Conservation (phyloP, 768 basidiomycete genomes). For the Fibroporia radiculosa region DNA sequence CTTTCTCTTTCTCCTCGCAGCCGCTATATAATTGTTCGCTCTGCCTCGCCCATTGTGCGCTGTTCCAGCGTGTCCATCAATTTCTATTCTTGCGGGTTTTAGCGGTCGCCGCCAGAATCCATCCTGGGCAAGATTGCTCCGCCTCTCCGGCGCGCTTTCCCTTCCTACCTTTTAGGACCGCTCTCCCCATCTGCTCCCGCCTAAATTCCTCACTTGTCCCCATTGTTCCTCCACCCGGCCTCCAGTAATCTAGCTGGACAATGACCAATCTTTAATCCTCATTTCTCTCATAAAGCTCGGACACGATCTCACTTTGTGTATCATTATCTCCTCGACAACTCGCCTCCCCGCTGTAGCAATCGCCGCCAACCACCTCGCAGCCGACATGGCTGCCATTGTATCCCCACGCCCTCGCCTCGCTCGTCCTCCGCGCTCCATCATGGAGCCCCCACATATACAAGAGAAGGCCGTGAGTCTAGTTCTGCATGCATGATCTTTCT, state of each 20-base stretch:
- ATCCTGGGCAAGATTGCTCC: not conserved
- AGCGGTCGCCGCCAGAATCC: not conserved
- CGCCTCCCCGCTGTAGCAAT: conserved; percentile 9
- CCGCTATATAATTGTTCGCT: not conserved
- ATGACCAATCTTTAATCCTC: conserved; percentile 16
- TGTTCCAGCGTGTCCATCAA: not conserved
- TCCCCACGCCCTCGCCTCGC: conserved; percentile 31
- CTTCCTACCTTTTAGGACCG: conserved; percentile 5
- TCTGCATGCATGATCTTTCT: too few relatives aligned
- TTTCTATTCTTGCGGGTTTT: not conserved
- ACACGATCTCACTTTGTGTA: conserved; percentile 26
- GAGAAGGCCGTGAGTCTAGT: conserved; percentile 15
- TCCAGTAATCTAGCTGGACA: conserved; percentile 11
- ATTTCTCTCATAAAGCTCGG: conserved; percentile 23
- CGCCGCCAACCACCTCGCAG: conserved; percentile 7
- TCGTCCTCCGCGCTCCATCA: conserved; percentile 5
- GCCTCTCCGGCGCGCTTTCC: not conserved
- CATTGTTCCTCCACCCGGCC: conserved; percentile 15
- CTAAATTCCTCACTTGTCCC: conserved; percentile 9
- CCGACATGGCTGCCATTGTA: conserved; percentile 35
- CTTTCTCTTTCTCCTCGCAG: not conserved
- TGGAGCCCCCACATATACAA: conserved; percentile 18
- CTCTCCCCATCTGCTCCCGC: conserved; percentile 1
- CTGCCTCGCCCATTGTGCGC: not conserved
- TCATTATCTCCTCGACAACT: conserved; percentile 18